Base-by-base conservation (phyloP, 139 green algal species). In the Edaphochlamys debaryana region DNA sequence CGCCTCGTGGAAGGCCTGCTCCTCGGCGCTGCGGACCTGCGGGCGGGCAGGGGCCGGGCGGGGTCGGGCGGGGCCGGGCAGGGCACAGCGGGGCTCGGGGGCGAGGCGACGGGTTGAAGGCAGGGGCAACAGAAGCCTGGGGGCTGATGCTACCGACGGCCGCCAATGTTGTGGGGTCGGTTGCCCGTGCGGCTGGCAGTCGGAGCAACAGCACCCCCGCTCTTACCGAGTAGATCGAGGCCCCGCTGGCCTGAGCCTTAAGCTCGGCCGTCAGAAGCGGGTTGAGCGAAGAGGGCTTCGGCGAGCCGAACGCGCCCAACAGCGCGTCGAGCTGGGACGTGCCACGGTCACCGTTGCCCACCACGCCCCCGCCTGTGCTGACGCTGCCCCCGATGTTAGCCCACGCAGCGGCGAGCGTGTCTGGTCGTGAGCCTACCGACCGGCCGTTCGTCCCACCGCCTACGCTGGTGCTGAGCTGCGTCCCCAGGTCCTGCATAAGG, bases 241-340 rank as follows among this genome's bases (percentile, higher is more conserved):
- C 34, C 2, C 77, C 64, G 64, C 77, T 75, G 34, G 64, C 77
- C 66, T 83, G 77, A 2, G 77, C 77, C 32, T 75, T 74, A 0
- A 83, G 77, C 34, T 83, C 77, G 23, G 63, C 77, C 6, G 63
- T 74, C 8, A 83, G 63, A 22, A 83, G 32, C 20, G 77, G 77
- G 25, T n/a, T 67, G 1, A 83, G 48, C 20, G 20, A 60, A 5
- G 40, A 3, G 4, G 37, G 15, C 34, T 75, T 74, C 27, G 77
- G 77, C 6, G 77, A 83, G 3, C 77, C 77, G 30, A 67, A 83
- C 2, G 25, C 77, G 20, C 63, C 45, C 32, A 83, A 42, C 63
- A 83, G 32, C 2, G 75, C 52, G 41, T 72, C 75, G 4, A 72
- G 45, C 38, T 67, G 63, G 34, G 72, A 32, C 8, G 63, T 27